These are phyloP conservation scores for Talaromyces piceae DNA, from an alignment of 2,329 filamentous ascomycete species.

Conservation along the genomic window DNA sequence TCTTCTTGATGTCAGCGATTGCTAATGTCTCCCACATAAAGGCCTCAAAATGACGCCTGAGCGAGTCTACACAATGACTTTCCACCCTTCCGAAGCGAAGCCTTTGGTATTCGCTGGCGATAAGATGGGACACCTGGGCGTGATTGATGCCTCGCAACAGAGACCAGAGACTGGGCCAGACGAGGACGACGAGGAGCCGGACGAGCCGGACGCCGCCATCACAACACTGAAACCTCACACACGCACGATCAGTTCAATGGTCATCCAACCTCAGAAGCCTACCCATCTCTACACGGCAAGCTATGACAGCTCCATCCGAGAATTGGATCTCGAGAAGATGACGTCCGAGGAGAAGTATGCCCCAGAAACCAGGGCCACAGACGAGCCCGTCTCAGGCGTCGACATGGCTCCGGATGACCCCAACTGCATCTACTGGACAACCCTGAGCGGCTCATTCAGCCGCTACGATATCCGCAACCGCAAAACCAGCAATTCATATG, in stretches of 20 bases:
- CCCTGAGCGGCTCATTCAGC: slow-evolving; percentile 71
- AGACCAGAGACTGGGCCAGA: slow-evolving; percentile 34
- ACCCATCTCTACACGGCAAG: slow-evolving; percentile 77
- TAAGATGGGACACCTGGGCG: slow-evolving; percentile 81
- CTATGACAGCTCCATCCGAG: slow-evolving; percentile 87
- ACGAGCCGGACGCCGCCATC: slow-evolving; percentile 65
- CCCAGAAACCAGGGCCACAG: slow-evolving; percentile 59
- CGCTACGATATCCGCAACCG: slow-evolving; percentile 65
- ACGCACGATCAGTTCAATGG: slow-evolving; percentile 77
- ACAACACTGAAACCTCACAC: slow-evolving; percentile 86
- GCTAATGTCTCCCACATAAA: slow-evolving; percentile 25
- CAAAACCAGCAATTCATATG: slow-evolving; percentile 43
- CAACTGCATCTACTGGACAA: slow-evolving; percentile 77
- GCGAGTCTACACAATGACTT: slow-evolving; percentile 74
- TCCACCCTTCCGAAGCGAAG: slow-evolving; percentile 82
- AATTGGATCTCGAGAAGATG: slow-evolving; percentile 73
- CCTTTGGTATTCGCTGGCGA: slow-evolving; percentile 88
- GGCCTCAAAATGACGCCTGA: slow-evolving; percentile 90
- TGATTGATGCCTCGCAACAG: slow-evolving; percentile 65
- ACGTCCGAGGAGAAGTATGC: slow-evolving; percentile 76
- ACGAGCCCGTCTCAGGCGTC: slow-evolving; percentile 74
- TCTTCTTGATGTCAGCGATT: neutral
- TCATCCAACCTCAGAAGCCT: slow-evolving; percentile 64
- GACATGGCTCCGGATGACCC: slow-evolving; percentile 67
- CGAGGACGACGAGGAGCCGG: slow-evolving; percentile 61